These are phyloP conservation scores for Pyracantha coccinea DNA, from an alignment of 331 rosid species.

Conservation along the genomic window DNA sequence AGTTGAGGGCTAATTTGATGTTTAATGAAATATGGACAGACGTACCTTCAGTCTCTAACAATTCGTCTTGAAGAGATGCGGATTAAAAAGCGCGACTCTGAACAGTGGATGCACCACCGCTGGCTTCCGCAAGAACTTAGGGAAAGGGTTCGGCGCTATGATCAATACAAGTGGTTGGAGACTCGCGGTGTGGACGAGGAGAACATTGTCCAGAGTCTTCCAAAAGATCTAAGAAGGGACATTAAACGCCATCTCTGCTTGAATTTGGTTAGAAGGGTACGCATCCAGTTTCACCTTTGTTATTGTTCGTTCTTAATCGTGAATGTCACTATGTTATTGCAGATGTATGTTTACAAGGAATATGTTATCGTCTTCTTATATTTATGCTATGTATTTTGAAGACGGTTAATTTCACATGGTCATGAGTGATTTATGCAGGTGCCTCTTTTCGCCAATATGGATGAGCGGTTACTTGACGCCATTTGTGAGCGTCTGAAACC, in stretches of 20 bases:
- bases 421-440: constrained; percentile 30
- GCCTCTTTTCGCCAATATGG: constrained; percentile 84
- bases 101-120: constrained; percentile 97
- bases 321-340: neutral
- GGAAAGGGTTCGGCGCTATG: constrained; percentile 70
- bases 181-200: constrained; percentile 89
- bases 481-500: constrained; percentile 84
- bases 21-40: constrained; percentile 36
- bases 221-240: constrained; percentile 83
- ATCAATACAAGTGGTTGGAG: constrained; percentile 86
- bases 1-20: neutral
- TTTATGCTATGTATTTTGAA: neutral
- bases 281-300: constrained; percentile 1
- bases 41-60: constrained; percentile 74
- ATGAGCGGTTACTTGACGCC: constrained; percentile 78
- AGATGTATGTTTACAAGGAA: neutral
- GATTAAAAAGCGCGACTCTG: constrained; percentile 75
- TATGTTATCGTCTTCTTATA: neutral
- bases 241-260: constrained; percentile 84
- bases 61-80: constrained; percentile 89
- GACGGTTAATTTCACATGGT: neutral
- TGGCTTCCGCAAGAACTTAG: constrained; percentile 77
- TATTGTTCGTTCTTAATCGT: neutral
- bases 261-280: constrained; percentile 83
- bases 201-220: constrained; percentile 60